Evolutionary conservation across 2,329 filamentous ascomycete genomes (phyloP), one percentile per base, ranked within the genome.

Genomic region (Microdochium paspali): DNA sequence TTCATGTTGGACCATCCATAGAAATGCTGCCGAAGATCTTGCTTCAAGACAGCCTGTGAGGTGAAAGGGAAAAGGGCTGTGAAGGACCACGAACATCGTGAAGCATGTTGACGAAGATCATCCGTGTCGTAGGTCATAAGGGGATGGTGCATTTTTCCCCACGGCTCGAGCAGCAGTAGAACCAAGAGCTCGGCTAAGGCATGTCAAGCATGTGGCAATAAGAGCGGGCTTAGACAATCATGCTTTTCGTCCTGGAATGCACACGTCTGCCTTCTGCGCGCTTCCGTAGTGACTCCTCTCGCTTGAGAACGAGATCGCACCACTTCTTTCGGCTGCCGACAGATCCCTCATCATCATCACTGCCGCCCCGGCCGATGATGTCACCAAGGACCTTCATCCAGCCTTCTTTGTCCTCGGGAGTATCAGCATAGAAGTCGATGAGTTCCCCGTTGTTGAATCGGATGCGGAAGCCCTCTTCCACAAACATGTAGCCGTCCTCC

Each of bases 401-500:
- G 47, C 82, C 85, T 43, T 95, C 88, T 69, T 97, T 98, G 61
- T 93, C 85, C 32, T 80, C 80, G 2, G 84, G 79, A 26, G 82
- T 90, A 66, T 97, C 42, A 60, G 91, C 93, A 62, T 98, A 97
- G 65, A 97, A 97, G 72, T 97, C 91, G 62, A 98, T 98, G 53
- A 95, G 83, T 69, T 98, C 93, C 51, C 93, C 93, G 60, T 98
- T 98, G 63, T 88, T 94, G 68, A 98, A 98, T 49, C 91, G 89
- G 63, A 98, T 95, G 35, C 93, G 88, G 84, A 98, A 98, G 2
- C 93, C 93, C 64, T 98, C 93, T 66, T 98, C 93, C 46, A 98
- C 91, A 64, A 98, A 98, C 87, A 96, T 95, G 73, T 98, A 98
- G 39, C 93, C 93, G 63, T 98, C 93, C 68, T 98, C 93, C 55